A percentile compares a stretch with the other conserved stretches of the same genome.
These are phyloP conservation scores for Aspergillus kassunensis DNA, from an alignment of 495 filamentous ascomycete genomes.

Conservation along the genomic window DNA sequence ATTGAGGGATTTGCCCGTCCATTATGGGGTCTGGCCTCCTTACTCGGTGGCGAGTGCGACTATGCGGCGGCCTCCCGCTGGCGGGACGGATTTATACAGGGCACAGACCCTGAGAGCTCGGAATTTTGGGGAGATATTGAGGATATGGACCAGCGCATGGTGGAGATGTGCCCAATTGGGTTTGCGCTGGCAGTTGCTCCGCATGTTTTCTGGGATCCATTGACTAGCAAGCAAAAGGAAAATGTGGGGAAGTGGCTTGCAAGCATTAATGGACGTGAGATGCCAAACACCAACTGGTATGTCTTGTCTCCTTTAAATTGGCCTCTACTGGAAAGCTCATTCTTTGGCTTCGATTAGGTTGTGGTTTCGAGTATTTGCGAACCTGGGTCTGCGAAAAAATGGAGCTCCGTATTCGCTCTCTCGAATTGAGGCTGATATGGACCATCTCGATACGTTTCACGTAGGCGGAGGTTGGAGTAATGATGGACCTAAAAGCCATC, in stretches of 20 bases:
- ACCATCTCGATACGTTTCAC: slow-evolving; percentile 76
- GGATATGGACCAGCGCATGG: slow-evolving; percentile 78
- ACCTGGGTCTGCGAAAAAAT: slow-evolving; percentile 69
- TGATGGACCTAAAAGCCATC: slow-evolving; percentile 70
- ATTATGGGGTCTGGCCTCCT: slow-evolving; percentile 67
- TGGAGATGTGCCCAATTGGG: slow-evolving; percentile 74
- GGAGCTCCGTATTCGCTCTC: slow-evolving; percentile 62
- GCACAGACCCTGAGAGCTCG: slow-evolving; percentile 58
- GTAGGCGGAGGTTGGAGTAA: slow-evolving; percentile 76
- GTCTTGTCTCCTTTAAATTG: slow-evolving; percentile 6
- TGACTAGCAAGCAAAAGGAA: slow-evolving; percentile 53
- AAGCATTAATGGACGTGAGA: slow-evolving; percentile 69
- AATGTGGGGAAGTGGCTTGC: slow-evolving; percentile 67
- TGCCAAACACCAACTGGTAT: slow-evolving; percentile 58
- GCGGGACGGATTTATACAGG: slow-evolving; percentile 62
- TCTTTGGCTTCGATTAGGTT: slow-evolving; percentile 28
- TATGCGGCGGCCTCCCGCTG: slow-evolving; percentile 61
- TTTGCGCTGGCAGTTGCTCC: slow-evolving; percentile 62
- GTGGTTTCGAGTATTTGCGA: slow-evolving; percentile 81
- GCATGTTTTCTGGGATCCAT: slow-evolving; percentile 59
- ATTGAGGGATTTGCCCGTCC: slow-evolving; percentile 73
- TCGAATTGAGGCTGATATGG: slow-evolving; percentile 66
- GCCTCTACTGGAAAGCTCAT: background rate
- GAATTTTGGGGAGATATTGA: slow-evolving; percentile 73
- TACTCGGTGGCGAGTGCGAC: slow-evolving; percentile 60